Evolutionary conservation across 768 basidiomycete genomes (phyloP), one percentile per base, ranked within the genome.

Genomic region (Lactifluus echinatus): DNA sequence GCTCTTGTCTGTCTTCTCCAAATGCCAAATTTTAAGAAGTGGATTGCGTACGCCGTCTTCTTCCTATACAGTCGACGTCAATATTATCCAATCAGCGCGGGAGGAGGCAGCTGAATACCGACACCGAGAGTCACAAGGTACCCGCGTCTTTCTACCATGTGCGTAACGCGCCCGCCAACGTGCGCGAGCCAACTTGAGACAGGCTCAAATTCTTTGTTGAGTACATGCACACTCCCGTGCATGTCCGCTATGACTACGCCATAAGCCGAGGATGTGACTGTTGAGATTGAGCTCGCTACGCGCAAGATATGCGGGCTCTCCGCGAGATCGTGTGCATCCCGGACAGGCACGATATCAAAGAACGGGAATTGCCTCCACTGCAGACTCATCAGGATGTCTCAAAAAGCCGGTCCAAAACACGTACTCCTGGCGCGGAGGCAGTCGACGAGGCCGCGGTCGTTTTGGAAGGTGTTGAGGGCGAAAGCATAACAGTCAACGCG

Each of bases 301-400:
- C 87, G 56, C 78, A 95, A 83, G 23, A 92, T 77, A 53, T 89
- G 85, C 0, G 92, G 92, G 0, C 84, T 71, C 56, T 79, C 81
- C 2, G 81, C 78, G 14, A 89, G 74, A 67, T 95, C 88, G 64
- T 93, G 82, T 2, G 77, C 74, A 65, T 92, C 91, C 68, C 84
- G 90, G 60, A 93, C 83, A 11, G 82, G 79, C 4, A 81, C 77
- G 12, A 78, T 75, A 62, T 93, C 84, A 66, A 96, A 97, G 81
- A 96, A 96, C 3, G 83, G 76, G 73, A 95, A 95, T 66, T 93
- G 89, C 49, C 87, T 79, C 83, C 87, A 91, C 89, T 94, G 33
- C 19, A 7, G 26, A 23, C 14, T n/a, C 17, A 24, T 51, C 43
- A 60, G 59, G 58, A 19, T 23, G 14, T 4, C 14, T 21, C 24